A percentile compares a stretch with the other conserved stretches of the same genome.
Conservation (phyloP, 257 asterid genomes). For the Cruciata laevipes region DNA sequence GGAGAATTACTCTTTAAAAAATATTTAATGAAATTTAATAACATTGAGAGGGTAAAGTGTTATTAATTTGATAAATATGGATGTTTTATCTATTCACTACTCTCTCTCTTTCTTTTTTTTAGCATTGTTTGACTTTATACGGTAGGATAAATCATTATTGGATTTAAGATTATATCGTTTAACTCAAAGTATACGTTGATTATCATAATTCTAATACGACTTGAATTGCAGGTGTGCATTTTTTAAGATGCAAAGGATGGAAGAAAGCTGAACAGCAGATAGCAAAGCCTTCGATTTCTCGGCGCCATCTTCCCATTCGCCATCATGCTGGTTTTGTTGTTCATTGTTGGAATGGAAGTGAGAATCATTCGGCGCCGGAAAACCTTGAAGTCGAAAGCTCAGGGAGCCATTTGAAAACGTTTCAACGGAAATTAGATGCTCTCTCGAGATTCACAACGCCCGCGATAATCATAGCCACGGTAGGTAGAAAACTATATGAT, state of each 20-base stretch:
- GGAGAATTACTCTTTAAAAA: no score
- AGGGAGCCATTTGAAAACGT: slow-evolving; percentile 34
- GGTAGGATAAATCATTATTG: no score
- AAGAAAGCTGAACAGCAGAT: slow-evolving; percentile 23
- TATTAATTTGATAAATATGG: no score
- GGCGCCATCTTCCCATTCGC: slow-evolving; percentile 20
- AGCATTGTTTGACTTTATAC: no score
- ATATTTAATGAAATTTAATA: no score
- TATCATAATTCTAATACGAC: no score
- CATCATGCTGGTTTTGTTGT: no score
- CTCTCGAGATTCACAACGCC: slow-evolving; percentile 94
- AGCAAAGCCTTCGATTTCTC: slow-evolving; percentile 27
- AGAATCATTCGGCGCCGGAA: slow-evolving; percentile 28
- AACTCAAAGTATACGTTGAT: no score
- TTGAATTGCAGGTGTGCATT: slow-evolving; percentile 24
- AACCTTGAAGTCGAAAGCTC: slow-evolving; percentile 58
- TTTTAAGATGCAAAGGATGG: slow-evolving; percentile 37
- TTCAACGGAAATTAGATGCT: slow-evolving; percentile 49
- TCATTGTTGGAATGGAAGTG: slow-evolving; percentile 21
- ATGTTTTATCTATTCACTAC: no score
- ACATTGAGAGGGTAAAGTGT: no score
- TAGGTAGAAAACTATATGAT: slow-evolving; percentile 11
- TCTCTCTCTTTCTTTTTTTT: no score
- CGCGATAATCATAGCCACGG: slow-evolving; percentile 81
- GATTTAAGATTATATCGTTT: no score